Conservation (phyloP, 805 yeast species). For the Suhomyces canberraensis region DNA sequence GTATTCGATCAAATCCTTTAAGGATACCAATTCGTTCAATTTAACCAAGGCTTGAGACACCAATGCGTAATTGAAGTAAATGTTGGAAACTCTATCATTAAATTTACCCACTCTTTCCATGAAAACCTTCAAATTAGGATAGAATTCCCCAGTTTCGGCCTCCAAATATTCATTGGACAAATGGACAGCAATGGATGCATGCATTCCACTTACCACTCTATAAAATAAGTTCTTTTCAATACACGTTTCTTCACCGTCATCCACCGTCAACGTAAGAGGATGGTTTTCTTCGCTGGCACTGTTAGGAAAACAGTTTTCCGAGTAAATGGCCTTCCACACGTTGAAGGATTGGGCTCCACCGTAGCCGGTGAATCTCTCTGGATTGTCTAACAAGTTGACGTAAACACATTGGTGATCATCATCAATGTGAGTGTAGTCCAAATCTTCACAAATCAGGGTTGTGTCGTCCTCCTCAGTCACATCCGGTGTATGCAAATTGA, state of each 20-base stretch:
- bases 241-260: conserved; percentile 49
- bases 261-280: conserved; percentile 30
- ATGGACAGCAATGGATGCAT: conserved; percentile 92
- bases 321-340: conserved; percentile 91
- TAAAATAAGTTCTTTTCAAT: conserved; percentile 86
- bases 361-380: conserved; percentile 95
- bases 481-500: conserved; percentile 15
- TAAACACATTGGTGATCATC: conserved; percentile 69
- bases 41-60: conserved; percentile 79
- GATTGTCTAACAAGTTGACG: conserved; percentile 83
- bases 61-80: conserved; percentile 89
- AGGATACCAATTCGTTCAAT: conserved; percentile 29
- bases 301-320: conserved; percentile 81
- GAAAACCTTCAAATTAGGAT: conserved; percentile 76
- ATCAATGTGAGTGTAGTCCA: conserved; percentile 70
- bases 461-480: conserved; percentile 8
- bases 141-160: conserved; percentile 71
- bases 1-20: conserved; percentile 26
- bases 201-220: conserved; percentile 87
- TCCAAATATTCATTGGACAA: conserved; percentile 71
- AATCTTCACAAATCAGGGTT: conserved; percentile 37
- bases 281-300: conserved; percentile 16
- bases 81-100: conserved; percentile 84
- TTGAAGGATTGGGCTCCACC: conserved; percentile 88
- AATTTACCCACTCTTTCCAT: conserved; percentile 86